phyloP scores from a whole-genome alignment of 306 rosid genomes.

The Vicia faba region DNA sequence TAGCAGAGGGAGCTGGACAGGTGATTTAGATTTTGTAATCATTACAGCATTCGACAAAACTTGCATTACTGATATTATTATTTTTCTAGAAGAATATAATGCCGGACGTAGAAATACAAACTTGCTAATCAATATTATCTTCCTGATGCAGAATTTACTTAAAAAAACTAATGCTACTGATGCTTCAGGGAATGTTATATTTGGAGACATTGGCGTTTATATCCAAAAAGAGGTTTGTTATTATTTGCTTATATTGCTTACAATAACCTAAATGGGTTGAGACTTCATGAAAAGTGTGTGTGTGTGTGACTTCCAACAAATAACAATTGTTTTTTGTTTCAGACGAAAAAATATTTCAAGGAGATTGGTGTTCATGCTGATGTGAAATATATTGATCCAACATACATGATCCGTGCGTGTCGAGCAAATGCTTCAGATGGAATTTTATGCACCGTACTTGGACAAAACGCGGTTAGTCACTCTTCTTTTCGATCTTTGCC shows the following conservation, averaged over 20 bases:
- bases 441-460: conserved; percentile 87
- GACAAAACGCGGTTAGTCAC: conserved; percentile 92
- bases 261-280: conserved; percentile 29
- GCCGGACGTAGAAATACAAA: conserved; percentile 22
- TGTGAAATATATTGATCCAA: conserved; percentile 93
- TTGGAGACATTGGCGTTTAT: conserved; percentile 83
- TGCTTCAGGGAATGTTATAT: conserved; percentile 80
- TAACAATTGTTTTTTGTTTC: conserved; percentile 28
- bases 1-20: conserved; percentile 99
- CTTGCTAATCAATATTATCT: conserved; percentile 24
- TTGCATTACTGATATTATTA: conserved; percentile 9
- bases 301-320: background rate
- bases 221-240: conserved; percentile 86
- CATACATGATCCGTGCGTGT: conserved; percentile 94
- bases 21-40: conserved; percentile 43
- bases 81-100: background rate
- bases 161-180: conserved; percentile 84
- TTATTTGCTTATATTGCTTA: conserved; percentile 28
- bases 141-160: conserved; percentile 71
- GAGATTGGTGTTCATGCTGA: conserved; percentile 75
- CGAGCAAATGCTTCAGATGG: conserved; percentile 98
- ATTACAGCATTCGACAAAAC: background rate
- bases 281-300: background rate
- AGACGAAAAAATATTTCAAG: conserved; percentile 73
- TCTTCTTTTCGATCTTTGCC: conserved; percentile 35